Base-by-base conservation (phyloP, 2,329 filamentous ascomycete genomes). In the Ophiostoma populinum region DNA sequence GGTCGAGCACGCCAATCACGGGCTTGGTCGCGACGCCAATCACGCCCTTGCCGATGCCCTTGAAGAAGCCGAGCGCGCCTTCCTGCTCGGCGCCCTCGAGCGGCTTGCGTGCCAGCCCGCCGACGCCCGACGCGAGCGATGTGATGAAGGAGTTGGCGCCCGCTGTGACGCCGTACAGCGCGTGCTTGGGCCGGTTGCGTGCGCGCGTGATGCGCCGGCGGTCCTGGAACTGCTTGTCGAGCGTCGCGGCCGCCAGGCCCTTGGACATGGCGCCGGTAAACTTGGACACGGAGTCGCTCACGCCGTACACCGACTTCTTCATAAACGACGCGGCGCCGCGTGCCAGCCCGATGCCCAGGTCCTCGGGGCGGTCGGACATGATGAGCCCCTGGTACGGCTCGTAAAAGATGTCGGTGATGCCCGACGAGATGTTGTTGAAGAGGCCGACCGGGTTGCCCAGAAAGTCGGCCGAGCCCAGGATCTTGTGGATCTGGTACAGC, bases 201-300 rank as follows among this genome's bases (percentile, higher is more conserved):
- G 85, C 81, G 40, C 83, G 75, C 3, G 86, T 86, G 65, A 95
- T 98, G 39, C 92, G 80, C 35, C 90, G 77, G 40, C 87, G 77
- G 54, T 95, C 86, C 54, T 98, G 92, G 61, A 95, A 98, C 52
- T 98, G 87, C 56, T 98, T 95, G 61, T 98, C 90, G 44, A 98
- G 70, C 5, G 87, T 94, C 13, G 90, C 90, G 22, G 86, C 90
- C 3, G 90, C 85, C 32, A 98, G 71, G 40, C 90, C 90, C 59
- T 98, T 98, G 46, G 86, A 92, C 55, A 98, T 80, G 54, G 83
- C 92, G 35, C 92, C 92, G 2, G 92, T 98, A 52, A 95, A 81
- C 53, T 98, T 98, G 46, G 86, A 90, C 60, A 98, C 86, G 49
- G 83, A 93, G 61, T 98, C 92, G 2, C 80, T 92, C 53, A 98